phyloP scores from a whole-genome alignment of 768 basidiomycete species.

The Collybia sordida region DNA sequence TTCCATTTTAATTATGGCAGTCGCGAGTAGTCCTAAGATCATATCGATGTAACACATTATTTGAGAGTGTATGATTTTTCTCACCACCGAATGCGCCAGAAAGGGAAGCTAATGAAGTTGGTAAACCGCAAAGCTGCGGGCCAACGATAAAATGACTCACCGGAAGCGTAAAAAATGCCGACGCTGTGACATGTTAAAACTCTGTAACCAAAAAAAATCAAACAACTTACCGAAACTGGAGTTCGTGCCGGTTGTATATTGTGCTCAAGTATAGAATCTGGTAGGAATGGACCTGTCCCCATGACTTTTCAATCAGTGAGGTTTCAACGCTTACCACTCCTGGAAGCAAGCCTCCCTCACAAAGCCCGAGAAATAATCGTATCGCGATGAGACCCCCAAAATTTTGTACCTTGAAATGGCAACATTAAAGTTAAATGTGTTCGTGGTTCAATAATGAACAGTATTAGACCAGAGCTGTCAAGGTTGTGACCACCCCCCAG shows the following conservation, averaged over 20 bases:
- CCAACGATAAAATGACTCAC: slow-evolving; percentile 23
- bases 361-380: slow-evolving; percentile 58
- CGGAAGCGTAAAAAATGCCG: slow-evolving; percentile 63
- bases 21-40: slow-evolving; percentile 56
- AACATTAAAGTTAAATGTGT: background rate
- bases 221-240: slow-evolving; percentile 49
- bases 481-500: slow-evolving; percentile 58
- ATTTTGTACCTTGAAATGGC: slow-evolving; percentile 40
- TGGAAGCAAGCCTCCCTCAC: slow-evolving; percentile 66
- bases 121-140: background rate
- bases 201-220: background rate
- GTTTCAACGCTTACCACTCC: slow-evolving; percentile 45
- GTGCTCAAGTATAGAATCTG: slow-evolving; percentile 61
- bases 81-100: slow-evolving; percentile 70
- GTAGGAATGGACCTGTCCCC: background rate
- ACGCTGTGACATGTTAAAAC: slow-evolving; percentile 31
- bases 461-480: slow-evolving; percentile 41
- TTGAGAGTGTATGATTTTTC: slow-evolving; percentile 1
- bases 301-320: background rate
- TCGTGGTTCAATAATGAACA: background rate
- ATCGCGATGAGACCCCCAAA: slow-evolving; percentile 61
- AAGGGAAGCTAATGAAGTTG: slow-evolving; percentile 41
- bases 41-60: slow-evolving; percentile 1
- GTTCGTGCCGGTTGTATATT: slow-evolving; percentile 59
- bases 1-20: slow-evolving; percentile 61